Conservation (phyloP, 2,329 filamentous ascomycete species). For the Cyphellophora europaea region DNA sequence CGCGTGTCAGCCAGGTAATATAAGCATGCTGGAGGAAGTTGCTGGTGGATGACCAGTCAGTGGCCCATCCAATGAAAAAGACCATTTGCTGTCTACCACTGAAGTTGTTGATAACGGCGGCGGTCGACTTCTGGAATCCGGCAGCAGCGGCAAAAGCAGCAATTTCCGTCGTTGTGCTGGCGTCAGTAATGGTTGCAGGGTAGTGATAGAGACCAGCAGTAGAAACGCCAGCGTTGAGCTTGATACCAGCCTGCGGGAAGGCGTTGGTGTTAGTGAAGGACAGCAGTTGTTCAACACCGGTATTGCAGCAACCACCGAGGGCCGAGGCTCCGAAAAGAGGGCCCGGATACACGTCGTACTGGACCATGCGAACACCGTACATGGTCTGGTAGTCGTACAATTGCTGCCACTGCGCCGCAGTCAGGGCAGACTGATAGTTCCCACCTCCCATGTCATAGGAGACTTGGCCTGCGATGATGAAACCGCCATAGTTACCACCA, state of each 20-base stretch:
- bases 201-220: slow-evolving; percentile 50
- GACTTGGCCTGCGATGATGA: slow-evolving; percentile 46
- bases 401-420: slow-evolving; percentile 45
- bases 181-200: slow-evolving; percentile 46
- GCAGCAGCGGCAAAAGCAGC: slow-evolving; percentile 43
- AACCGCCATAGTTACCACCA: slow-evolving; percentile 50
- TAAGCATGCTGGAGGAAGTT: slow-evolving; percentile 53
- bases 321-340: slow-evolving; percentile 37
- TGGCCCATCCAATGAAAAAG: slow-evolving; percentile 48
- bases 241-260: slow-evolving; percentile 47
- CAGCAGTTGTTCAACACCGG: slow-evolving; percentile 42
- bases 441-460: slow-evolving; percentile 41
- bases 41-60: slow-evolving; percentile 43
- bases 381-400: slow-evolving; percentile 49
- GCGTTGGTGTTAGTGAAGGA: slow-evolving; percentile 44
- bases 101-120: slow-evolving; percentile 52
- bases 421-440: slow-evolving; percentile 45
- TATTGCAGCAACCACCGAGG: slow-evolving; percentile 38
- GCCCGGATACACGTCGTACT: slow-evolving; percentile 48
- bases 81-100: slow-evolving; percentile 51
- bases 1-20: slow-evolving; percentile 54
- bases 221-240: slow-evolving; percentile 38
- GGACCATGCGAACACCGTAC: slow-evolving; percentile 53
- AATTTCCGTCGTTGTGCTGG: slow-evolving; percentile 44
- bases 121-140: slow-evolving; percentile 33